A percentile compares a stretch with the other conserved stretches of the same genome.
Evolutionary conservation across 2,329 filamentous ascomycete species (phyloP).

Genomic region (Dothistroma pini): DNA sequence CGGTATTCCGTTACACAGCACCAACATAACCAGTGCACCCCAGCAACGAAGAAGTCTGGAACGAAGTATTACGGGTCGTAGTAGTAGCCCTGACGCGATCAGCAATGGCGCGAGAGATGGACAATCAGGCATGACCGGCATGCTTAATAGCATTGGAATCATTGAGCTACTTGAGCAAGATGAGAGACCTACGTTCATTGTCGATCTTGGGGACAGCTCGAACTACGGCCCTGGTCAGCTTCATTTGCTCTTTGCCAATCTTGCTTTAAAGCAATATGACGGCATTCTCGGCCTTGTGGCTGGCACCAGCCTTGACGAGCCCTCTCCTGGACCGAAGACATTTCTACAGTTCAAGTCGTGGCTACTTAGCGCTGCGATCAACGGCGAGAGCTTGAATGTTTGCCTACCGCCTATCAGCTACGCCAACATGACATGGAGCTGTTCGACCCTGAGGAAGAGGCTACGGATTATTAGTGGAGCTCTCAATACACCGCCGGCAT

Average conservation of each 20-base stretch:
- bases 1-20: conserved; percentile 7
- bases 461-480: conserved; percentile 64
- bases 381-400: conserved; percentile 52
- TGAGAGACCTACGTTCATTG: conserved; percentile 69
- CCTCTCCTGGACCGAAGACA: conserved; percentile 43
- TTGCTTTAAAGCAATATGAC: conserved; percentile 58
- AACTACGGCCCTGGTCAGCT: conserved; percentile 55
- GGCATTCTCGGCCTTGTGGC: conserved; percentile 56
- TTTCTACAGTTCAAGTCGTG: conserved; percentile 66
- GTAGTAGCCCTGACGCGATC: conserved; percentile 26
- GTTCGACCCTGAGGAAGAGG: conserved; percentile 63
- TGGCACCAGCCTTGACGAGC: conserved; percentile 42
- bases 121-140: conserved; percentile 31
- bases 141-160: conserved; percentile 63
- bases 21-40: conserved; percentile 23
- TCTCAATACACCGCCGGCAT: conserved; percentile 23
- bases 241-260: conserved; percentile 65
- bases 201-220: conserved; percentile 60
- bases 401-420: conserved; percentile 57
- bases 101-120: conserved; percentile 19
- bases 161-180: conserved; percentile 73
- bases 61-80: conserved; percentile 26
- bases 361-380: conserved; percentile 56
- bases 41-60: conserved; percentile 39
- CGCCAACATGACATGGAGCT: conserved; percentile 66